A percentile compares a stretch with the other conserved stretches of the same genome.
phyloP scores from a whole-genome alignment of 2,329 filamentous ascomycete species.

The Plectosphaerella cucumerina region DNA sequence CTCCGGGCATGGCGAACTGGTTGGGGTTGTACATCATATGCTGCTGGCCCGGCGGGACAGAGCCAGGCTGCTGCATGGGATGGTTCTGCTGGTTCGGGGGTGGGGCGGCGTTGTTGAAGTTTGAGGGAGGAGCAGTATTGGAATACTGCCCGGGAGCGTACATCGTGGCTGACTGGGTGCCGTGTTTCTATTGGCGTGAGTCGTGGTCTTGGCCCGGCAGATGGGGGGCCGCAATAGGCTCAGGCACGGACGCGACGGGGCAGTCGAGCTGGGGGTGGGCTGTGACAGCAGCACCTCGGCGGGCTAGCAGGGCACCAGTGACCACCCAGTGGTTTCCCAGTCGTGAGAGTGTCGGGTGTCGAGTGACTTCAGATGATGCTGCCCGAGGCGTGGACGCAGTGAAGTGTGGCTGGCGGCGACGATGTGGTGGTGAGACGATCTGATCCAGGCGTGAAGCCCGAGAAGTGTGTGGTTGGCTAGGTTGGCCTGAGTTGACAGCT shows the following conservation, averaged over 20 bases:
- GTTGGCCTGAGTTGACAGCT: too few species aligned
- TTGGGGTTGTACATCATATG: constrained; percentile 57
- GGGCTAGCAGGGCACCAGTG: too few species aligned
- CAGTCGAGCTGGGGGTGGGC: too few species aligned
- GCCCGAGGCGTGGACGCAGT: constrained; percentile 1
- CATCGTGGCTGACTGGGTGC: constrained; percentile 41
- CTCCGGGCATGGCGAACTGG: constrained; percentile 46
- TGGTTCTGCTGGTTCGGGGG: constrained; percentile 28
- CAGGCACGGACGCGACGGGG: constrained; percentile 4
- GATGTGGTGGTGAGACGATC: too few species aligned
- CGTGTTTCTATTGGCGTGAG: constrained; percentile 10
- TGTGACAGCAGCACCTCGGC: too few species aligned
- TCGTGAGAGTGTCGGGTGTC: neutral
- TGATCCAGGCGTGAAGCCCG: too few species aligned
- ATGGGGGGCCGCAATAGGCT: constrained; percentile 8
- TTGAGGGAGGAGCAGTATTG: constrained; percentile 47
- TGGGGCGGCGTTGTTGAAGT: constrained; percentile 46
- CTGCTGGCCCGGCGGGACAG: constrained; percentile 32
- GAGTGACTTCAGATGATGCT: neutral
- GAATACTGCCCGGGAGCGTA: constrained; percentile 50
- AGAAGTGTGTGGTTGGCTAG: too few species aligned
- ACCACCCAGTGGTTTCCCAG: too few species aligned
- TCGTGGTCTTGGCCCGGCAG: constrained; percentile 2
- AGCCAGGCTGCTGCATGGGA: constrained; percentile 29
- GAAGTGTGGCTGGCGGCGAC: neutral